These are phyloP conservation scores for Linum tenue DNA, from an alignment of 345 rosid genomes.

Conservation along the genomic window DNA sequence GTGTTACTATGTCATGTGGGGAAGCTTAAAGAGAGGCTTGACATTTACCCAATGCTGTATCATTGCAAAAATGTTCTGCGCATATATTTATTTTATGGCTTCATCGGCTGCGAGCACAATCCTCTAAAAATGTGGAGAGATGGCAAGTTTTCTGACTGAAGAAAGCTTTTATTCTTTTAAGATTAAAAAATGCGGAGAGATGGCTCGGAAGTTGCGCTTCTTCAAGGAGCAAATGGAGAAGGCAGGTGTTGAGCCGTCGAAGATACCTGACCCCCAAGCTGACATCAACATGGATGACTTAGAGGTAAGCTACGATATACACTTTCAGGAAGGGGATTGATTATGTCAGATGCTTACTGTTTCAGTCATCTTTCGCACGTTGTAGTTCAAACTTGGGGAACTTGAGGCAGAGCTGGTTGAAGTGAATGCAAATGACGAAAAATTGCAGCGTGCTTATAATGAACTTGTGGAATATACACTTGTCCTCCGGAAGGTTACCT, in stretches of 20 bases:
- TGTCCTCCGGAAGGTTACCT: constrained; percentile 71
- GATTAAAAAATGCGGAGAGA: constrained; percentile 90
- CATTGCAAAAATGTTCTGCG: too few relatives aligned
- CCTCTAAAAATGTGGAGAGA: too few relatives aligned
- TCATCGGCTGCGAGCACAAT: too few relatives aligned
- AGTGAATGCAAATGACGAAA: constrained; percentile 81
- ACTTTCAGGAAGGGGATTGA: constrained; percentile 10
- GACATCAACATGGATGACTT: constrained; percentile 59
- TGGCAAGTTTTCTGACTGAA: neutral
- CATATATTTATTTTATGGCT: too few relatives aligned
- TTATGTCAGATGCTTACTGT: constrained; percentile 1
- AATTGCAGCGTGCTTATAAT: constrained; percentile 63
- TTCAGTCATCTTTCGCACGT: constrained; percentile 5
- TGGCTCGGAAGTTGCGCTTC: constrained; percentile 77
- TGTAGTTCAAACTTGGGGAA: constrained; percentile 71
- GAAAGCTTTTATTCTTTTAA: constrained; percentile 9
- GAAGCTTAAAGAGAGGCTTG: too few relatives aligned
- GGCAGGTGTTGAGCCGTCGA: constrained; percentile 51
- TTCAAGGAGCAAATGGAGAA: constrained; percentile 86
- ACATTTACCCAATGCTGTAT: too few relatives aligned
- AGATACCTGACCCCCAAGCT: constrained; percentile 25
- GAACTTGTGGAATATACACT: constrained; percentile 79
- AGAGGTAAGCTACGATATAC: constrained; percentile 41
- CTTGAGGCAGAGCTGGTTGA: constrained; percentile 91
- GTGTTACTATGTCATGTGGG: neutral